phyloP scores from a whole-genome alignment of 78 protist genomes.

The Dictyostelium brefeldianum region DNA sequence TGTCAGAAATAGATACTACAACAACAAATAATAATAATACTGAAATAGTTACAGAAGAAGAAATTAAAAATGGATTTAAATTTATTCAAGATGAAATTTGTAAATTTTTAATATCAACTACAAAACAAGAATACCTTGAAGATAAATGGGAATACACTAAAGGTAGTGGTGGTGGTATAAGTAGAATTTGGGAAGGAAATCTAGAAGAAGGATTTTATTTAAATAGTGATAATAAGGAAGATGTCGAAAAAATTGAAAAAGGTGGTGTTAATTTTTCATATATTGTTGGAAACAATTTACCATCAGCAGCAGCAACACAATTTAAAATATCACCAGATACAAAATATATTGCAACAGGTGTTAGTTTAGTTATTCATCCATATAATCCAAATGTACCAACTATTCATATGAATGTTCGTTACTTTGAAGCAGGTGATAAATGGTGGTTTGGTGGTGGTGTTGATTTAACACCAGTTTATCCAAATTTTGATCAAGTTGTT shows the following conservation, averaged over 20 bases:
- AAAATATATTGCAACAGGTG: constrained; percentile 85
- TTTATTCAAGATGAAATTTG: constrained; percentile 40
- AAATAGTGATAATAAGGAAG: not conserved
- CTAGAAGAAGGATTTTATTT: constrained; percentile 32
- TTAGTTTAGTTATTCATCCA: constrained; percentile 85
- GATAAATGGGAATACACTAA: constrained; percentile 79
- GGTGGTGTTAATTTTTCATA: constrained; percentile 84
- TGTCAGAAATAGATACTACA: too few species aligned
- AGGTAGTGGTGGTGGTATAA: constrained; percentile 84
- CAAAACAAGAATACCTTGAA: constrained; percentile 32
- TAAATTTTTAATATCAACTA: constrained; percentile 16
- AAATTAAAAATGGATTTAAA: constrained; percentile 53
- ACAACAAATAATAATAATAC: not conserved
- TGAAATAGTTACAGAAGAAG: constrained; percentile 9
- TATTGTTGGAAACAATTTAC: constrained; percentile 72
- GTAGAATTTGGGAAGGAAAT: constrained; percentile 81
- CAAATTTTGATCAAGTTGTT: constrained; percentile 43
- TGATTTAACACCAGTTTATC: constrained; percentile 87
- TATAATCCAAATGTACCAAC: constrained; percentile 86
- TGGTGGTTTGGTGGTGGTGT: constrained; percentile 93
- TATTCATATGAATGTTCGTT: constrained; percentile 86
- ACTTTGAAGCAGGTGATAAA: constrained; percentile 82
- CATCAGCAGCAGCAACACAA: constrained; percentile 78
- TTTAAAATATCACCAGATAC: constrained; percentile 41
- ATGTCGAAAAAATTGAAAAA: constrained; percentile 36